A percentile compares a stretch with the other conserved stretches of the same genome.
phyloP scores from a whole-genome alignment of 2,329 filamentous ascomycete genomes.

The Aspergillus fumigatiaffinis region DNA sequence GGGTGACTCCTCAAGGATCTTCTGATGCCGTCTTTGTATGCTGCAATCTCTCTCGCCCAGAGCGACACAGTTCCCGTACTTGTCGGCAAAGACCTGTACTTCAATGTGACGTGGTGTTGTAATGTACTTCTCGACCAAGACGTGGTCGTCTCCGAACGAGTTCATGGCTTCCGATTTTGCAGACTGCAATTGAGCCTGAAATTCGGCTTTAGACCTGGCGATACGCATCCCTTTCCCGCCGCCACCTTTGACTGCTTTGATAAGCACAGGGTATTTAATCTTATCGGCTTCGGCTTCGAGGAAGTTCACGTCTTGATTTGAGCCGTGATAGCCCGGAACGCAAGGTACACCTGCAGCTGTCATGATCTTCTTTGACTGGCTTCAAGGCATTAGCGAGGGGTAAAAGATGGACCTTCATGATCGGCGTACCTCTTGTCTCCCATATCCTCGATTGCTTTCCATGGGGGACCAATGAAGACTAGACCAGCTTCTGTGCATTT shows the following conservation, averaged over 20 bases:
- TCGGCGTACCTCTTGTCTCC: slow-evolving; percentile 75
- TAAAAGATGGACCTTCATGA: background rate
- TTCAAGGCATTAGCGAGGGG: slow-evolving; percentile 20
- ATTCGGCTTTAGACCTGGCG: slow-evolving; percentile 54
- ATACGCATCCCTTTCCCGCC: slow-evolving; percentile 69
- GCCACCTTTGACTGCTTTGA: slow-evolving; percentile 63
- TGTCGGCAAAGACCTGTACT: slow-evolving; percentile 64
- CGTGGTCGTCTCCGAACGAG: slow-evolving; percentile 64
- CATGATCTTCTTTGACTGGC: slow-evolving; percentile 93
- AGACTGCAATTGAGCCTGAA: slow-evolving; percentile 57
- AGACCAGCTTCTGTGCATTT: slow-evolving; percentile 86
- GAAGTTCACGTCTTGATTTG: slow-evolving; percentile 65
- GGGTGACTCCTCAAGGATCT: slow-evolving; percentile 63
- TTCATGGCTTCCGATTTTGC: slow-evolving; percentile 62
- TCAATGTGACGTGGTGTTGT: slow-evolving; percentile 64
- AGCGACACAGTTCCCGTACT: slow-evolving; percentile 61
- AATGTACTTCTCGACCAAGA: slow-evolving; percentile 66
- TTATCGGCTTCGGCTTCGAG: slow-evolving; percentile 68
- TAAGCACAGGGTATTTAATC: slow-evolving; percentile 62
- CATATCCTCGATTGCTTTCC: slow-evolving; percentile 73
- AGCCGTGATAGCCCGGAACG: slow-evolving; percentile 91
- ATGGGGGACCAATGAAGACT: slow-evolving; percentile 89
- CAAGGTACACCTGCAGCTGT: slow-evolving; percentile 89
- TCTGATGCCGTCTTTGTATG: slow-evolving; percentile 63
- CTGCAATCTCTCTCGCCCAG: slow-evolving; percentile 64